These are phyloP conservation scores for Mollisiaceae sp. DNA, from an alignment of 2,329 filamentous ascomycete species.

Conservation along the genomic window DNA sequence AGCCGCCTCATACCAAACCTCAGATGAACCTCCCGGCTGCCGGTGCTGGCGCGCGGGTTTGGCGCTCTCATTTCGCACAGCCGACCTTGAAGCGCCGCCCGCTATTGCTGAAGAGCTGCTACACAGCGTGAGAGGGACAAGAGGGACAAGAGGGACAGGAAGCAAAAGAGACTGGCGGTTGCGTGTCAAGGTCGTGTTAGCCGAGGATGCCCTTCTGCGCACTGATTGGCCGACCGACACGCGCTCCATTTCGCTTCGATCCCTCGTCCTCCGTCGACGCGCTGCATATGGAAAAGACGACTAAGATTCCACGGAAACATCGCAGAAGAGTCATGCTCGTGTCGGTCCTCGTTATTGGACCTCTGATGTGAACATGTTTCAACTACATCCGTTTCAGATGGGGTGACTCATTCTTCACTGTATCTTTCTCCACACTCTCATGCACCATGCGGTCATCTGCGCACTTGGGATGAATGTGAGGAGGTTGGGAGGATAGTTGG, in stretches of 20 bases:
- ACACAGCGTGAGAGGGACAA: background rate
- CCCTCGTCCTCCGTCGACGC: slow-evolving; percentile 29
- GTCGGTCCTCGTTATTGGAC: slow-evolving; percentile 28
- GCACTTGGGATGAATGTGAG: slow-evolving; percentile 20
- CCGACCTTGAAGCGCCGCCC: slow-evolving; percentile 36
- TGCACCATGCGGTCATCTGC: slow-evolving; percentile 33
- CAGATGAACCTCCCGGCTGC: slow-evolving; percentile 6
- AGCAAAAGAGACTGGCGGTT: slow-evolving; percentile 36
- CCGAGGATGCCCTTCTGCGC: slow-evolving; percentile 21
- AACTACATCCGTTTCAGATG: slow-evolving; percentile 37
- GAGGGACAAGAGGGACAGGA: slow-evolving; percentile 6
- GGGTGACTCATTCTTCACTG: slow-evolving; percentile 38
- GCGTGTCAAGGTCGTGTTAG: slow-evolving; percentile 41
- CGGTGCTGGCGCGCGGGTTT: slow-evolving; percentile 30
- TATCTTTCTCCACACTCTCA: slow-evolving; percentile 30
- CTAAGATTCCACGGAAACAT: slow-evolving; percentile 25
- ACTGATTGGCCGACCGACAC: slow-evolving; percentile 33
- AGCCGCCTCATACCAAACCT: slow-evolving; percentile 24
- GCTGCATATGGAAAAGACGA: slow-evolving; percentile 32
- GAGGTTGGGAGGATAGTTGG: slow-evolving; percentile 14
- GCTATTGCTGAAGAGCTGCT: slow-evolving; percentile 10
- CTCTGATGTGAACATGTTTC: slow-evolving; percentile 33
- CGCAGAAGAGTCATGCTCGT: slow-evolving; percentile 31
- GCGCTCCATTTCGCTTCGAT: slow-evolving; percentile 31
- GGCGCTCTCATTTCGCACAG: slow-evolving; percentile 36